These are phyloP conservation scores for Rostrohypoxylon terebratum DNA, from an alignment of 495 filamentous ascomycete genomes.

Conservation along the genomic window DNA sequence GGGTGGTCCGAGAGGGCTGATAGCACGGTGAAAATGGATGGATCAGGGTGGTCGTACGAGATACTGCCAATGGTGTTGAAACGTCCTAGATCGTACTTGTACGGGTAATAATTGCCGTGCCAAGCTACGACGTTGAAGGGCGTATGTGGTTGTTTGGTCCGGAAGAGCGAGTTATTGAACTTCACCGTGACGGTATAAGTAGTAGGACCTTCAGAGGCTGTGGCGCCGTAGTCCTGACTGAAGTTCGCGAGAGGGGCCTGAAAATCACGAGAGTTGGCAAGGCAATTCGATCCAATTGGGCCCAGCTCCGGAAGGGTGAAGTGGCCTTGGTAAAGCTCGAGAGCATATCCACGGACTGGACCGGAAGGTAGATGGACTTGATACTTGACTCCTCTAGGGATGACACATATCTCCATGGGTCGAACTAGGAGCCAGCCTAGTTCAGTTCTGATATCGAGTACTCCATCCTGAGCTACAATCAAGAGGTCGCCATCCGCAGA, in stretches of 20 bases:
- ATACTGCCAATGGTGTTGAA: conserved; percentile 83
- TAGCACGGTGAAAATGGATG: conserved; percentile 83
- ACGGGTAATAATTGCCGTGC: conserved; percentile 83
- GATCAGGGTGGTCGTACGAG: conserved; percentile 84
- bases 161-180: conserved; percentile 83
- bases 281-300: conserved; percentile 87
- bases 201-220: conserved; percentile 53
- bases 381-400: conserved; percentile 86
- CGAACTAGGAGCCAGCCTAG: conserved; percentile 83
- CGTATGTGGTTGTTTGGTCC: conserved; percentile 75
- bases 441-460: conserved; percentile 87
- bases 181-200: conserved; percentile 76
- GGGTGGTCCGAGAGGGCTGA: conserved; percentile 68
- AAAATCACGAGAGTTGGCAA: conserved; percentile 91
- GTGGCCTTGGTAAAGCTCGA: conserved; percentile 88
- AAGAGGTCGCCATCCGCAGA: conserved; percentile 92
- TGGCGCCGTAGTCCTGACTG: conserved; percentile 65
- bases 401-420: conserved; percentile 89
- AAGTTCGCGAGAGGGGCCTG: conserved; percentile 84
- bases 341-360: conserved; percentile 82
- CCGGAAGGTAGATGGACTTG: conserved; percentile 72
- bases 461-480: conserved; percentile 85
- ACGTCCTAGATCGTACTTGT: conserved; percentile 85
- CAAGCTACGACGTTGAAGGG: conserved; percentile 87
- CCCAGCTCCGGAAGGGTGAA: conserved; percentile 88